Evolutionary conservation across 495 filamentous ascomycete species (phyloP).

Genomic region (Neurospora pannonica): DNA sequence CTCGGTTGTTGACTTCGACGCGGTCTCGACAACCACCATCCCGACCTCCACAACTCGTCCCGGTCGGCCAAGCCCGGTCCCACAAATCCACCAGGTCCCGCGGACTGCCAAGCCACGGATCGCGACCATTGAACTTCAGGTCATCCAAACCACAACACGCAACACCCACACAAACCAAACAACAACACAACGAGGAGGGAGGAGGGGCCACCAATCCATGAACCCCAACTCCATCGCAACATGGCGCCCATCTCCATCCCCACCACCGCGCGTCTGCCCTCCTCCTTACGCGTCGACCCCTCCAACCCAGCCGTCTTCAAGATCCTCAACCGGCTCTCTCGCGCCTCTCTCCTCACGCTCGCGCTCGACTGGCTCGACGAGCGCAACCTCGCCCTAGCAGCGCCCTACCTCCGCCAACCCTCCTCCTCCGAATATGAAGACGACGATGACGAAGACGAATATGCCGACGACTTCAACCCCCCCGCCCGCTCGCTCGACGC

Average conservation of each 20-base stretch:
- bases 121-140: not conserved
- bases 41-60: not conserved
- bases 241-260: slow-evolving; percentile 39
- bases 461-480: slow-evolving; percentile 48
- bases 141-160: not conserved
- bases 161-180: not conserved
- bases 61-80: not conserved
- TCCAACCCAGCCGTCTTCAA: slow-evolving; percentile 54
- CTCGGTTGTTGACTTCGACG: not conserved
- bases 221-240: not conserved
- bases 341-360: slow-evolving; percentile 58
- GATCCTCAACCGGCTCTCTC: slow-evolving; percentile 57
- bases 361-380: slow-evolving; percentile 66
- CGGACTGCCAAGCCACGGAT: not conserved
- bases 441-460: slow-evolving; percentile 34
- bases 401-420: slow-evolving; percentile 36
- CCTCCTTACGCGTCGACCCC: slow-evolving; percentile 50
- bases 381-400: slow-evolving; percentile 45
- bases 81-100: not conserved
- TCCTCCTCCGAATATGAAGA: slow-evolving; percentile 16
- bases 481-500: slow-evolving; percentile 52
- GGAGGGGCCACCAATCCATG: not conserved
- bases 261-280: slow-evolving; percentile 36
- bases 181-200: not conserved
- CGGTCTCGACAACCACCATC: not conserved